These are phyloP conservation scores for Sporisorium exsertum DNA, from an alignment of 1,284 basidiomycete genomes.

Conservation along the genomic window DNA sequence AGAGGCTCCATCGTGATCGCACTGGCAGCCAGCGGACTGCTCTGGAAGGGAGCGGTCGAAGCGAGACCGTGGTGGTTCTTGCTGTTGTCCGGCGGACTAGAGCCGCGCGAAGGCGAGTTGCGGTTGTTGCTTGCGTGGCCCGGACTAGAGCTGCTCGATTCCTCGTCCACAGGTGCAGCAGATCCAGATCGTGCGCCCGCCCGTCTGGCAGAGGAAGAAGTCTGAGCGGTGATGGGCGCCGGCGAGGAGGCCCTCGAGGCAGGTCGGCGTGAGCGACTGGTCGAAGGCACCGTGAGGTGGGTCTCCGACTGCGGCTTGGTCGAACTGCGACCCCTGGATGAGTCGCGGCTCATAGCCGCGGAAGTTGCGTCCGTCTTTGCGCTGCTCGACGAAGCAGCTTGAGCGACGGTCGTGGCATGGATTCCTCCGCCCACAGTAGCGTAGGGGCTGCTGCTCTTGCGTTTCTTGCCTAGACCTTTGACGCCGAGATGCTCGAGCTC, in stretches of 20 bases:
- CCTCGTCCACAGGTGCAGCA: conserved; percentile 28
- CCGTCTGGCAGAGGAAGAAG: conserved; percentile 13
- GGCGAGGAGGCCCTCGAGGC: conserved; percentile 45
- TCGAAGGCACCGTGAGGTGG: conserved; percentile 30
- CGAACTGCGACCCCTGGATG: conserved; percentile 34
- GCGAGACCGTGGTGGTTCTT: conserved; percentile 40
- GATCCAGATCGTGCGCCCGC: conserved; percentile 34
- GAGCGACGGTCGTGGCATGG: conserved; percentile 1
- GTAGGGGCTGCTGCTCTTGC: conserved; percentile 63
- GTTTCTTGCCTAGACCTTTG: conserved; percentile 60
- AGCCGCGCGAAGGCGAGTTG: conserved; percentile 30
- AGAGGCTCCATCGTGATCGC: conserved; percentile 52
- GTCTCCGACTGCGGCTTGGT: conserved; percentile 30
- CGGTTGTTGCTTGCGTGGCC: conserved; percentile 13
- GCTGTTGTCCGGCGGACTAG: conserved; percentile 40
- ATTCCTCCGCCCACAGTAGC: conserved; percentile 29
- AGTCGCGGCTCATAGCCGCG: conserved; percentile 45
- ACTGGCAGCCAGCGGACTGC: conserved; percentile 49
- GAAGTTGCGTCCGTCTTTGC: conserved; percentile 10
- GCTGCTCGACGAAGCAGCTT: conserved; percentile 15
- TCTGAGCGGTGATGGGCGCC: conserved; percentile 30
- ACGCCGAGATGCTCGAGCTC: conserved; percentile 64
- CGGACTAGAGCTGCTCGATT: conserved; percentile 3
- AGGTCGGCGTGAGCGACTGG: conserved; percentile 45
- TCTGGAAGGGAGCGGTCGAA: conserved; percentile 50